phyloP scores from a whole-genome alignment of 768 basidiomycete species.

The Amanita thiersii region DNA sequence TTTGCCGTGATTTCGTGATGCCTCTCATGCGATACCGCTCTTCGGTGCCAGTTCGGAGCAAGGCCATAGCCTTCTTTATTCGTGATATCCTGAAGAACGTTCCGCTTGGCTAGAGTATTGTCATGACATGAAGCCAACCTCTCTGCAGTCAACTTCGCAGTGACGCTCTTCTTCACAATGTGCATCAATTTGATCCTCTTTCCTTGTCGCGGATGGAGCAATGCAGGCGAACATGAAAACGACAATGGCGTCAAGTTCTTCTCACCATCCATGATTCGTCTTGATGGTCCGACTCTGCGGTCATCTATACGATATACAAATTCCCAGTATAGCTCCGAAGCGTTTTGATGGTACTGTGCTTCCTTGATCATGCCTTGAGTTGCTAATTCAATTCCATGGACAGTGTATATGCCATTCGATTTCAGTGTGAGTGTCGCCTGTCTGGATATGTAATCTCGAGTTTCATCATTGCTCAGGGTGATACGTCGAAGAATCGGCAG shows the following conservation, averaged over 20 bases:
- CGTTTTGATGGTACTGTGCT: constrained; percentile 15
- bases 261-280: constrained; percentile 52
- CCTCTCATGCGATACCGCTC: constrained; percentile 19
- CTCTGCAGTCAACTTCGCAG: constrained; percentile 56
- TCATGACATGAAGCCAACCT: too few relatives aligned
- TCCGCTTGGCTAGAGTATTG: too few relatives aligned
- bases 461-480: constrained; percentile 57
- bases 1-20: constrained; percentile 5
- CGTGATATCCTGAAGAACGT: constrained; percentile 1
- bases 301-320: constrained; percentile 76
- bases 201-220: constrained; percentile 57
- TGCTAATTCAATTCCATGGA: constrained; percentile 55
- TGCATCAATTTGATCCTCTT: constrained; percentile 64
- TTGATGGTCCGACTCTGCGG: constrained; percentile 34
- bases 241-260: constrained; percentile 64
- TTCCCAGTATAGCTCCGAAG: constrained; percentile 55
- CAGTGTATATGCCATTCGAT: constrained; percentile 66
- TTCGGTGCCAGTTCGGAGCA: constrained; percentile 17
- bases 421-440: constrained; percentile 67
- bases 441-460: constrained; percentile 66
- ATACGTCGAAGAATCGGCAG: constrained; percentile 66
- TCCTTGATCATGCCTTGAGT: constrained; percentile 16
- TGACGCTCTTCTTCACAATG: constrained; percentile 61
- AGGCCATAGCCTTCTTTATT: too few relatives aligned
- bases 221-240: constrained; percentile 66